Percentiles rank a stretch among this genome's conserved stretches.
These are phyloP conservation scores for Pichia nanzhaoensis DNA, from an alignment of 805 yeast species.

Conservation along the genomic window DNA sequence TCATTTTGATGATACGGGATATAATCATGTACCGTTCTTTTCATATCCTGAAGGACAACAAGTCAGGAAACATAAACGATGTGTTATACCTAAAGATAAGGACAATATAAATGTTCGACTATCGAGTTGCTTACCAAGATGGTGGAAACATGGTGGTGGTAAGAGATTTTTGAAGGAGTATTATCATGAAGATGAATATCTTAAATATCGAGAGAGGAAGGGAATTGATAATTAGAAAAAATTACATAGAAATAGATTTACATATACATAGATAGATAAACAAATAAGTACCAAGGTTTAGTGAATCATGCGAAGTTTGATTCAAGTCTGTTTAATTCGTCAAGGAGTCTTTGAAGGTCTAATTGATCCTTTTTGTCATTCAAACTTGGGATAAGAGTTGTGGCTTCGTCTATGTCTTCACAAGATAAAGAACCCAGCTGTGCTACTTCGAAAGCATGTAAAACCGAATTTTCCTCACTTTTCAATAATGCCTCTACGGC, in stretches of 20 bases:
- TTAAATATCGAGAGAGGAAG: not conserved
- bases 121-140: constrained; percentile 60
- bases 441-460: constrained; percentile 95
- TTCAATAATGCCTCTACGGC: constrained; percentile 86
- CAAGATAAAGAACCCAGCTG: constrained; percentile 82
- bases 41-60: constrained; percentile 52
- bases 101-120: constrained; percentile 34
- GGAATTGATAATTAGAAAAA: not conserved
- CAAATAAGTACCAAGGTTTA: not conserved
- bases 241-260: not conserved
- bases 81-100: constrained; percentile 40
- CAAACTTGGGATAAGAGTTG: constrained; percentile 85
- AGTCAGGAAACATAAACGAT: constrained; percentile 47
- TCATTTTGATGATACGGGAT: constrained; percentile 79
- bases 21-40: constrained; percentile 62
- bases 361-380: constrained; percentile 75
- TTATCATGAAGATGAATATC: constrained; percentile 26
- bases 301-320: constrained; percentile 27
- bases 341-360: constrained; percentile 79
- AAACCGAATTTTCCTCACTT: constrained; percentile 60
- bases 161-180: constrained; percentile 46
- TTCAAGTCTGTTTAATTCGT: constrained; percentile 70
- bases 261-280: not conserved
- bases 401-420: constrained; percentile 96
- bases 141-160: constrained; percentile 73